Percentiles rank a stretch among this genome's conserved stretches.
Evolutionary conservation across 2,329 filamentous ascomycete species (phyloP).

Genomic region (Colletotrichum cereale): DNA sequence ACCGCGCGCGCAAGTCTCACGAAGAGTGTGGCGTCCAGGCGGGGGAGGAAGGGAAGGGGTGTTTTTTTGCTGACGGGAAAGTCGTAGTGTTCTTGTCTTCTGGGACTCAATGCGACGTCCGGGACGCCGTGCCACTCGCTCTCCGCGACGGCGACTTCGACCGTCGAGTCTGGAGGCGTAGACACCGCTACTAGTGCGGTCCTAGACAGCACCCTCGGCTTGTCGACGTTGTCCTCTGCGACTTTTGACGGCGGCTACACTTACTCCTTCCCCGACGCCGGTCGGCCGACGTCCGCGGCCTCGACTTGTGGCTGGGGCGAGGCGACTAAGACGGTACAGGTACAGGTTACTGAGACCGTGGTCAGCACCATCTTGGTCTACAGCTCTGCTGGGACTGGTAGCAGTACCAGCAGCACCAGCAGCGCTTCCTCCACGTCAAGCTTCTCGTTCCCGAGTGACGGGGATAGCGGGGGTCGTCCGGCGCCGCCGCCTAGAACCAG

Average conservation of each 20-base stretch:
- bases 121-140: background rate
- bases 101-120: background rate
- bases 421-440: background rate
- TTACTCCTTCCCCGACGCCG: conserved; percentile 2
- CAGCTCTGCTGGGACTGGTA: background rate
- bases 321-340: conserved; percentile 19
- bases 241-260: conserved; percentile 20
- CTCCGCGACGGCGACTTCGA: background rate
- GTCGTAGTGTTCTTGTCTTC: conserved; percentile 33
- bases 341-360: conserved; percentile 28
- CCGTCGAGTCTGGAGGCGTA: too few species aligned
- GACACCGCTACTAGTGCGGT: background rate
- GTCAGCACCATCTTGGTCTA: conserved; percentile 19
- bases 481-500: background rate
- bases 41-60: background rate
- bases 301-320: conserved; percentile 3
- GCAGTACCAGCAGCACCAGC: background rate
- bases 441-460: background rate
- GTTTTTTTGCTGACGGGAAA: background rate
- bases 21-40: background rate
- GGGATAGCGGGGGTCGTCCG: conserved; percentile 9
- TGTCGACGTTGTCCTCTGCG: background rate
- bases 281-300: background rate
- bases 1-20: too few species aligned
- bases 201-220: background rate